phyloP scores from a whole-genome alignment of 352 stramenopile genomes.

The Phytopythium vexans region DNA sequence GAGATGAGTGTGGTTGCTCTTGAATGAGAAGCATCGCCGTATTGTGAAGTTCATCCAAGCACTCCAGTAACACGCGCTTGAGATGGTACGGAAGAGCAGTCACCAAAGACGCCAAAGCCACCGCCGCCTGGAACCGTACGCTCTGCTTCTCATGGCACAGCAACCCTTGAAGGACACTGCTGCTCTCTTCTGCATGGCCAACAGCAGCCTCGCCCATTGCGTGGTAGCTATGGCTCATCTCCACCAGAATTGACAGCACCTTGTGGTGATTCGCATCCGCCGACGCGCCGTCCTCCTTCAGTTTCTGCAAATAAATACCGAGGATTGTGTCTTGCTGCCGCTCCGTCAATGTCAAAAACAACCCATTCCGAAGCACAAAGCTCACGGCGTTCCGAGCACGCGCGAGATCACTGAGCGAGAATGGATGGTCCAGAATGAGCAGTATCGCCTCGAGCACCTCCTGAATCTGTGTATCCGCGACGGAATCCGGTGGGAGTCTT shows the following conservation, averaged over 20 bases:
- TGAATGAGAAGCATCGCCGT: conserved; percentile 25
- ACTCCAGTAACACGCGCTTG: conserved; percentile 40
- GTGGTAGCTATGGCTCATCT: conserved; percentile 68
- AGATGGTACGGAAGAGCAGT: conserved; percentile 65
- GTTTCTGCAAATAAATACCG: conserved; percentile 50
- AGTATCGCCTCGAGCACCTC: conserved; percentile 68
- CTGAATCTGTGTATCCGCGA: conserved; percentile 56
- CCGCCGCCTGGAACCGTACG: conserved; percentile 63
- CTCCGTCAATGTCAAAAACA: conserved; percentile 60
- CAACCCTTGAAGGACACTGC: conserved; percentile 33
- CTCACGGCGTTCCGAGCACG: conserved; percentile 76
- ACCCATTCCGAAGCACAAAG: conserved; percentile 68
- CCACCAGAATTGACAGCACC: conserved; percentile 49
- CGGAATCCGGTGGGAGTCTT: conserved; percentile 51
- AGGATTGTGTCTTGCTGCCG: conserved; percentile 62
- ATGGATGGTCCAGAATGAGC: conserved; percentile 67
- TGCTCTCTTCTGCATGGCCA: conserved; percentile 39
- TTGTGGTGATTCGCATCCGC: conserved; percentile 63
- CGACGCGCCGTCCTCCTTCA: conserved; percentile 36
- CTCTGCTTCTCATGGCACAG: conserved; percentile 72
- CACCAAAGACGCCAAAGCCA: conserved; percentile 59
- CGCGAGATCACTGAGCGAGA: conserved; percentile 68
- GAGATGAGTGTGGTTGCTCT: neutral
- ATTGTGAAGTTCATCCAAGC: conserved; percentile 37
- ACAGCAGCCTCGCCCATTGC: conserved; percentile 60